A percentile compares a stretch with the other conserved stretches of the same genome.
Conservation (phyloP, 768 basidiomycete genomes). For the Phylloporus sp. region DNA sequence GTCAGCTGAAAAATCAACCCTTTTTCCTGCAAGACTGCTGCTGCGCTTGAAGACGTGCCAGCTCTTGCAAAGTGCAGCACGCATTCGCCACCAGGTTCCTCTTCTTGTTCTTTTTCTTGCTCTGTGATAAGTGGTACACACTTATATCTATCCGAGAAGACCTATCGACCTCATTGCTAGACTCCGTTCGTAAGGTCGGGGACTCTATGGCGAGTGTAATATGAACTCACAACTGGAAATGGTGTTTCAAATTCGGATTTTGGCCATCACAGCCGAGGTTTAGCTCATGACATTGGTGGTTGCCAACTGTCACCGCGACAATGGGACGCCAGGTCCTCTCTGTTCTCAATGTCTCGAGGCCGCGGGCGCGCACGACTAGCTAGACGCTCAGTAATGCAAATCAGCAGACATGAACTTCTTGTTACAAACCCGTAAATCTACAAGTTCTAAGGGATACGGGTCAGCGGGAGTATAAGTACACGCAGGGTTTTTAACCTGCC, state of each 20-base stretch:
- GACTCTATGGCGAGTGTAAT: not conserved
- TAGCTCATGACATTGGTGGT: slow-evolving; percentile 50
- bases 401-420: too few relatives aligned
- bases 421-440: slow-evolving; percentile 11
- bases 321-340: slow-evolving; percentile 70
- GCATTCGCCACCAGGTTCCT: slow-evolving; percentile 52
- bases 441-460: not conserved
- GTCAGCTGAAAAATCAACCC: slow-evolving; percentile 36
- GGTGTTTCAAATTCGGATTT: slow-evolving; percentile 59
- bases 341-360: slow-evolving; percentile 42
- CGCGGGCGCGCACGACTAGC: slow-evolving; percentile 39
- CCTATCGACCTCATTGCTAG: slow-evolving; percentile 38
- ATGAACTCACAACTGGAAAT: slow-evolving; percentile 48
- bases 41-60: slow-evolving; percentile 46
- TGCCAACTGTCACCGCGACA: slow-evolving; percentile 52
- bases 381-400: not conserved
- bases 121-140: slow-evolving; percentile 54
- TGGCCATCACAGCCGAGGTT: slow-evolving; percentile 66
- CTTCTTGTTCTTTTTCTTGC: slow-evolving; percentile 61
- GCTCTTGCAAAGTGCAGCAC: slow-evolving; percentile 48
- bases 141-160: slow-evolving; percentile 48
- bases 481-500: not conserved
- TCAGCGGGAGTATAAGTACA: not conserved
- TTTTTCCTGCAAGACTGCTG: slow-evolving; percentile 31
- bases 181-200: not conserved